These are phyloP conservation scores for Melampsora larici-populina DNA, from an alignment of 1,284 basidiomycete genomes.

Conservation along the genomic window DNA sequence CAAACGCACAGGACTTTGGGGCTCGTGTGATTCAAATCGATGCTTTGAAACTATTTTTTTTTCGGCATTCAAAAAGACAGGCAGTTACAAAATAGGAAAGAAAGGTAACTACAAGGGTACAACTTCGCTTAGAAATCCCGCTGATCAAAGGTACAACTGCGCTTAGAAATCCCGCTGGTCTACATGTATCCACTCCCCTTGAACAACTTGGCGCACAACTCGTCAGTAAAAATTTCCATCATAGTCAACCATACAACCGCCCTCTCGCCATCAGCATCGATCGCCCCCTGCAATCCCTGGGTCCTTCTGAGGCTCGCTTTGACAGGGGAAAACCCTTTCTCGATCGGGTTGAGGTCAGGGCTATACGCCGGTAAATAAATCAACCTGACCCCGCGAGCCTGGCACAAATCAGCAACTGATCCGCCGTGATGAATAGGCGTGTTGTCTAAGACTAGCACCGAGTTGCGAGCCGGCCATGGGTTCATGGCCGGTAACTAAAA, in stretches of 20 bases:
- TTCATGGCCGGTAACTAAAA: constrained; percentile 19
- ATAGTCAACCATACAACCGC: too few species aligned
- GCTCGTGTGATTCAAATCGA: too few species aligned
- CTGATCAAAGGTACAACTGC: too few species aligned
- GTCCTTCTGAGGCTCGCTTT: neutral
- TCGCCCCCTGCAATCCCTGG: neutral
- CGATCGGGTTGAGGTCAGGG: constrained; percentile 24
- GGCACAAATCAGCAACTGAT: neutral
- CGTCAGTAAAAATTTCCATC: neutral
- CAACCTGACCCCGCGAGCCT: neutral
- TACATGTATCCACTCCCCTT: constrained; percentile 12
- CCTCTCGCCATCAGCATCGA: neutral
- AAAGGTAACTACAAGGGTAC: too few species aligned
- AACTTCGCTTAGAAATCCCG: too few species aligned
- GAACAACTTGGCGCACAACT: neutral
- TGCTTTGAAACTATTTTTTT: too few species aligned
- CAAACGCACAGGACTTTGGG: too few species aligned
- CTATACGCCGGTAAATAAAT: constrained; percentile 8
- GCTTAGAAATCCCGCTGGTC: too few species aligned
- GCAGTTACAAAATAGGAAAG: too few species aligned
- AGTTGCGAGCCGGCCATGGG: constrained; percentile 6
- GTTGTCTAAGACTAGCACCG: constrained; percentile 9
- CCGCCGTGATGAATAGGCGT: neutral
- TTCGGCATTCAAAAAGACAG: too few species aligned
- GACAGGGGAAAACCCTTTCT: constrained; percentile 12